A percentile compares a stretch with the other conserved stretches of the same genome.
Conservation (phyloP, 768 basidiomycete genomes). For the Mycena alexandri region DNA sequence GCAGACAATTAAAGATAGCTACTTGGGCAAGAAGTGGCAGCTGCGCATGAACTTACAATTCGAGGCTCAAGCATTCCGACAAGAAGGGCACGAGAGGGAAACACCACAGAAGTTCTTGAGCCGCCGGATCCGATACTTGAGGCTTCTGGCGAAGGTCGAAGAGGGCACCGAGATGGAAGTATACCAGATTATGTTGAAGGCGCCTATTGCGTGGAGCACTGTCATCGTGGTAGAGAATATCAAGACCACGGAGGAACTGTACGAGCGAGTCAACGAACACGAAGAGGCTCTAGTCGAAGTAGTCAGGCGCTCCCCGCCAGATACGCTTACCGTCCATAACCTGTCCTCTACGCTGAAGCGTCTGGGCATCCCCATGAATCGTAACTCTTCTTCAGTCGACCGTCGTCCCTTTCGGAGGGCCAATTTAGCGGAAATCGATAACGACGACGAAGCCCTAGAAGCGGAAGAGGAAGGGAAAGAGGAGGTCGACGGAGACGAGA, state of each 20-base stretch:
- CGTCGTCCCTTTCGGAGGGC: too few relatives aligned
- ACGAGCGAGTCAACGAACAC: too few relatives aligned
- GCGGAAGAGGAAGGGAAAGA: too few relatives aligned
- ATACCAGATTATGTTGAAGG: neutral
- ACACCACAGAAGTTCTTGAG: neutral
- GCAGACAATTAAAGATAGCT: neutral
- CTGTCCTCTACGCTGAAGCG: too few relatives aligned
- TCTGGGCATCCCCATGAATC: too few relatives aligned
- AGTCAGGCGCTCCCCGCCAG: too few relatives aligned
- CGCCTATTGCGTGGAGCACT: neutral
- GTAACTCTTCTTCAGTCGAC: too few relatives aligned
- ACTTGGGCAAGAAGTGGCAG: neutral
- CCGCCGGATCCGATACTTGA: neutral
- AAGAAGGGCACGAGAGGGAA: neutral
- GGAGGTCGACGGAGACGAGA: too few relatives aligned
- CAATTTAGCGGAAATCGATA: too few relatives aligned
- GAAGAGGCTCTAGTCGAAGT: too few relatives aligned
- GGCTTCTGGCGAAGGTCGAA: neutral
- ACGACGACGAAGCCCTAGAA: too few relatives aligned
- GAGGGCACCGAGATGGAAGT: neutral
- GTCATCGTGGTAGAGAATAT: neutral
- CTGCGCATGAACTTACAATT: neutral
- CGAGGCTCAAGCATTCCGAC: neutral
- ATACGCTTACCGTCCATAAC: too few relatives aligned
- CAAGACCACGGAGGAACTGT: neutral